phyloP scores from a whole-genome alignment of 768 basidiomycete genomes.

The Tricholoma sp. region DNA sequence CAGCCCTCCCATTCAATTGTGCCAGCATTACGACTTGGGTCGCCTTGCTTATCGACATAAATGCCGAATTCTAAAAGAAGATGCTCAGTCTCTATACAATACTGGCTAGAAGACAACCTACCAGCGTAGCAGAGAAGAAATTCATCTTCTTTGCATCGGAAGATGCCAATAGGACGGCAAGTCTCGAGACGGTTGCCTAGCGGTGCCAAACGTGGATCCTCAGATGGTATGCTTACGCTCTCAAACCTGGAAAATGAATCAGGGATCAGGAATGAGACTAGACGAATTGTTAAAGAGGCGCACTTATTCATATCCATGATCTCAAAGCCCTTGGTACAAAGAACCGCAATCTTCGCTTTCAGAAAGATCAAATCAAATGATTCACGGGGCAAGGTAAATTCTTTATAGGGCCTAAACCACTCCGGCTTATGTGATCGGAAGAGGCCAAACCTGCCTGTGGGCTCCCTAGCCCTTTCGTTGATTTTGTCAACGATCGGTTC shows the following conservation, averaged over 20 bases:
- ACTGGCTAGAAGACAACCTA: constrained; percentile 26
- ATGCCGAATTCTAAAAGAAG: constrained; percentile 74
- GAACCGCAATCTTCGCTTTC: constrained; percentile 85
- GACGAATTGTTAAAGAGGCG: constrained; percentile 27
- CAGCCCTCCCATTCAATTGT: constrained; percentile 95
- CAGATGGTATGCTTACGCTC: constrained; percentile 77
- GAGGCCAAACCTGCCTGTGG: constrained; percentile 56
- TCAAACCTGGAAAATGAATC: constrained; percentile 48
- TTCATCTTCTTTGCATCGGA: constrained; percentile 79
- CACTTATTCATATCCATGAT: constrained; percentile 96
- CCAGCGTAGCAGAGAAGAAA: constrained; percentile 89
- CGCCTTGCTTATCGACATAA: constrained; percentile 90
- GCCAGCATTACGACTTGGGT: constrained; percentile 62
- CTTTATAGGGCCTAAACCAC: constrained; percentile 90
- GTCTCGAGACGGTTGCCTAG: constrained; percentile 78
- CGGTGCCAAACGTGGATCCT: constrained; percentile 52
- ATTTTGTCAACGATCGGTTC: constrained; percentile 90
- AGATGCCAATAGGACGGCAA: constrained; percentile 84
- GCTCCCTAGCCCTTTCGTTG: constrained; percentile 62
- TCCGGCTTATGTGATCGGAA: constrained; percentile 69
- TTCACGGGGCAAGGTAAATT: constrained; percentile 84
- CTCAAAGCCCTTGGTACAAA: constrained; percentile 92
- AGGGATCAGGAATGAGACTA: neutral
- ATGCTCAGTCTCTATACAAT: neutral
- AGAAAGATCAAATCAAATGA: constrained; percentile 87